Conservation (phyloP, 305 asterid species). For the Fraxinus sp. region DNA sequence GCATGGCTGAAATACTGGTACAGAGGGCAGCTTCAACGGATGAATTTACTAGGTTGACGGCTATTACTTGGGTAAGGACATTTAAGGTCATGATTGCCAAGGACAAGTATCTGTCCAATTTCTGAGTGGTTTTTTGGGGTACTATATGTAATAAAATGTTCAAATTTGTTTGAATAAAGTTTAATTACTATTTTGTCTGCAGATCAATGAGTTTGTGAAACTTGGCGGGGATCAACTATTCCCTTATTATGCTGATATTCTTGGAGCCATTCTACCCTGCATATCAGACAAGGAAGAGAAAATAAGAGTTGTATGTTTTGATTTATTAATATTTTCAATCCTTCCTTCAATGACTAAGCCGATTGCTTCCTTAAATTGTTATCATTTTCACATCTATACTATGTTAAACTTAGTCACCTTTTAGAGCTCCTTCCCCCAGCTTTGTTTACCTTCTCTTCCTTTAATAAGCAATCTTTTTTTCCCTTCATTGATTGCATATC, state of each 20-base stretch:
- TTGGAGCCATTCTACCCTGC: constrained; percentile 96
- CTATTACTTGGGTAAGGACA: constrained; percentile 90
- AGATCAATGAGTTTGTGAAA: constrained; percentile 97
- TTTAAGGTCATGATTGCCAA: constrained; percentile 16
- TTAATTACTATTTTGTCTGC: constrained; percentile 31
- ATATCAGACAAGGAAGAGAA: constrained; percentile 99
- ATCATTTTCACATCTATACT: not conserved
- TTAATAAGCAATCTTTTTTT: not conserved
- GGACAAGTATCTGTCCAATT: constrained; percentile 25
- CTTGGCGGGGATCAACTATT: constrained; percentile 99
- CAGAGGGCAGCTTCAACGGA: constrained; percentile 93
- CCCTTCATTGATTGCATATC: constrained; percentile 9
- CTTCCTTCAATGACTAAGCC: constrained; percentile 21
- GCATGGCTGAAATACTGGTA: constrained; percentile 98
- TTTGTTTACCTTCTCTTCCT: not conserved
- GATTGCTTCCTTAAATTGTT: not conserved
- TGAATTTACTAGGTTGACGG: constrained; percentile 94
- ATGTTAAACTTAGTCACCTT: not conserved
- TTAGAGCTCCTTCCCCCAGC: not conserved
- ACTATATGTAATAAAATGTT: not conserved
- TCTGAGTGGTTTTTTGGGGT: constrained; percentile 12
- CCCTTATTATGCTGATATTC: constrained; percentile 96
- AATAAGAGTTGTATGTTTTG: constrained; percentile 86
- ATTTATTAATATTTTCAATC: constrained; percentile 18
- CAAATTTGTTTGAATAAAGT: constrained; percentile 24